Base-by-base conservation (phyloP, 164 flowering plant species). In the Litsea cubeba region DNA sequence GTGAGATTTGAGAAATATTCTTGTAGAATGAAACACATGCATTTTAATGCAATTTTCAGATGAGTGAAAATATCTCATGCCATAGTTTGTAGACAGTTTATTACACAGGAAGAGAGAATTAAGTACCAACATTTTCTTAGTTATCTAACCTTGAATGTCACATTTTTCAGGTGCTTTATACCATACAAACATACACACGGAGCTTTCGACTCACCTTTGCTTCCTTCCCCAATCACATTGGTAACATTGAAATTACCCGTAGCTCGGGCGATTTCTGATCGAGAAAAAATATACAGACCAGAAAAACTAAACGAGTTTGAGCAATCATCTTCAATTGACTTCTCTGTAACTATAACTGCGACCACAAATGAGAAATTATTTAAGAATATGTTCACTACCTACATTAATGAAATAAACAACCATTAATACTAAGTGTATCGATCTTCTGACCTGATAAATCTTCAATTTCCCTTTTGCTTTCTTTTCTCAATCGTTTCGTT, bases 161-260 rank as follows among this genome's bases (percentile, higher is more conserved):
- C 12, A 22, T 1, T 1, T 22, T 63, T 40, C 8, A 40, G 46
- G 46, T 40, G 46, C 46, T 40, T 40, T 40, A 40, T 40, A 7
- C 46, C 8, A 40, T 40, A 40, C 46, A 40, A 40, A 40, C 46
- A 40, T 40, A 40, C 46, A 5, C 10, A 40, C 2, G 11, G 46
- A 40, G 46, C 46, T 8, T 40, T 40, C 10, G 7, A 8, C 74
- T 64, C 26, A 80, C 82, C 82, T 32, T 60, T 6, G 23, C 68
- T 71, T 60, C 77, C 79, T 74, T 76, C 82, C n/a, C 79, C 79
- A 64, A 80, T 76, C 65, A 76, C 32, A 64, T 70, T 74, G 14
- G 75, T 70, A 49, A 25, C 24, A 62, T 54, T 58, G 70, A 73
- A 80, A 54, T 20, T 30, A 74, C 76, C 66, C 12, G 79, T 80